Evolutionary conservation across 2,329 filamentous ascomycete genomes (phyloP), one percentile per base, ranked within the genome.

Genomic region (Thielaviopsis punctulata): DNA sequence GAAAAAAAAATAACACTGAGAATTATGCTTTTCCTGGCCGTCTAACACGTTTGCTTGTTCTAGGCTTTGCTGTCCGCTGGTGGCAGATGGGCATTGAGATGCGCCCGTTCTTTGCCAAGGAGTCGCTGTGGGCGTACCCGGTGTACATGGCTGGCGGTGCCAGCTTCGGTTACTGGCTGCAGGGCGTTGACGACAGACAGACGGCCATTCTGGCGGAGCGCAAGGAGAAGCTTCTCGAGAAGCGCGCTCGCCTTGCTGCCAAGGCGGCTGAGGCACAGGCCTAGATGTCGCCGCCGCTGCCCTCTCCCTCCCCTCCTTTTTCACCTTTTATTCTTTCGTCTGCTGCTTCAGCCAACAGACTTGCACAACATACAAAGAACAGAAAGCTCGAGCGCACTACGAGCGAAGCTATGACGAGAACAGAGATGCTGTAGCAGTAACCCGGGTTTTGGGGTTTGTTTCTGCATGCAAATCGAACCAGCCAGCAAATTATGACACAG

Each of bases 81-180:
- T 95, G 89, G 86, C 92, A 96, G 70, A 82, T 98, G 66, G 92
- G 90, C 64, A 92, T 98, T 66, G 88, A 98, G 73, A 95, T 94
- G 88, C 87, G 89, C 57, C 92, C 90, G 50, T 82, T 95, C 68
- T 86, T 96, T 76, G 82, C 84, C 70, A 79, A 76, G 63, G 75
- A 83, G 65, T 84, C 84, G 52, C 79, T 95, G 62, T 93, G 87
- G 84, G 87, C 80, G 49, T 98, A 95, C 72, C 92, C 92, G 52
- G 70, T 90, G 60, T 98, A 92, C 69, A 89, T 82, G 55, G 77
- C 77, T 60, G 79, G 87, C 57, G 89, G 89, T 61, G 89, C 82
- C 60, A 86, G 84, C 69, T 95, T 96, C 70, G 92, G 92, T 60
- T 95, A 95, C 75, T 98, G 90, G 88, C 73, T 98, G 60, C 82